Conservation (phyloP, 805 yeast species). For the Komagataella kurtzmanii region DNA sequence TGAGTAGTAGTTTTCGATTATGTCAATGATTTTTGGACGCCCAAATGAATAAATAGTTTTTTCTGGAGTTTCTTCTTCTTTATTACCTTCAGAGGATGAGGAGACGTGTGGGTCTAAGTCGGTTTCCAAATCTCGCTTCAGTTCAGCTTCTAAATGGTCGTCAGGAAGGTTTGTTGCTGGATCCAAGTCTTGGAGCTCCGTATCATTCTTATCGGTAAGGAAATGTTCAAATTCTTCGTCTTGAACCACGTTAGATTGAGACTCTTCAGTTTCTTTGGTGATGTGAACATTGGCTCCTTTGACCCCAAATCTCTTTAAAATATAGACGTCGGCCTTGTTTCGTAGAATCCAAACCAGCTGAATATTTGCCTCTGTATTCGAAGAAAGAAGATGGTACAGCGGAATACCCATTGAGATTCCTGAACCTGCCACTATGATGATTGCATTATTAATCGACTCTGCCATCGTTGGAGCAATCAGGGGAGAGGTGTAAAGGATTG, state of each 20-base stretch:
- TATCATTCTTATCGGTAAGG: conserved; percentile 2
- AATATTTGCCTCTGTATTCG: conserved; percentile 13
- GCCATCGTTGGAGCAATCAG: conserved; percentile 30
- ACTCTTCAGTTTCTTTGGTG: conserved; percentile 6
- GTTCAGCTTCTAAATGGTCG: conserved; percentile 13
- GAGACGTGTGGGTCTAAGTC: background rate
- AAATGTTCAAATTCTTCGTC: conserved; percentile 3
- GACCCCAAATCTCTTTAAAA: conserved; percentile 25
- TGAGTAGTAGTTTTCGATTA: conserved; percentile 16
- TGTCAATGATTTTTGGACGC: conserved; percentile 28
- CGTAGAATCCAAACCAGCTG: conserved; percentile 43
- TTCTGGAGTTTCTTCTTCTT: conserved; percentile 8
- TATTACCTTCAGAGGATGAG: conserved; percentile 1
- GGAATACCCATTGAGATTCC: conserved; percentile 58
- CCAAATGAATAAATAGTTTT: conserved; percentile 13
- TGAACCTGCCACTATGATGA: conserved; percentile 58
- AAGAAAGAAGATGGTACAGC: conserved; percentile 23
- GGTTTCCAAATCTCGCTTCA: conserved; percentile 4
- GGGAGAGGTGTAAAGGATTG: conserved; percentile 26
- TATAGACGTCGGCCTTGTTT: conserved; percentile 29
- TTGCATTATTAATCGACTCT: conserved; percentile 32
- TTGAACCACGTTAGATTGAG: background rate
- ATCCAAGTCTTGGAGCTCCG: conserved; percentile 2
- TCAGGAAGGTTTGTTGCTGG: conserved; percentile 3
- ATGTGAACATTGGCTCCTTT: conserved; percentile 24